Evolutionary conservation across 257 asterid genomes (phyloP), one percentile per base, ranked within the genome.

Genomic region (Fraxinus americana): DNA sequence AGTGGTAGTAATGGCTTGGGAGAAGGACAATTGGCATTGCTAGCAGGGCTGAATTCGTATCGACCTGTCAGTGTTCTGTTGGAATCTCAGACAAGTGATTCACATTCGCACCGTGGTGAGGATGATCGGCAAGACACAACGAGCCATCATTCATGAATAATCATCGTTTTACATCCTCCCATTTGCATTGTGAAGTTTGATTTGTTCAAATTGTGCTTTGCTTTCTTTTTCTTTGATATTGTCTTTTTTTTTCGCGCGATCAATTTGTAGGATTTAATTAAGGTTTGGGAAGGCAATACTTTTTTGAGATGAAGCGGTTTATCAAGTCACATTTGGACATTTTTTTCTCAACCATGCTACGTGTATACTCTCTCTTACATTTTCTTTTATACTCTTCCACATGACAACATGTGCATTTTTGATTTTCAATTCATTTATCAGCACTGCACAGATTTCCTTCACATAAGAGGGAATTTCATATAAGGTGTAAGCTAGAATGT

Each of bases 1-100:
- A 84, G 87, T 1, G 81, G 78, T 16, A 86, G 89, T 2, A 25
- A 25, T 43, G 91, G 89, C 39, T 7, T 86, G 70, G 94, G 91
- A 34, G 97, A 92, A 74, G 94, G 90, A 27, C 97, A 90, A 16
- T 59, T 91, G 77, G 91, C 94, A 57, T 57, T 57, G 92, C 82
- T 89, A 0, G 77, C 87, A 0, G 97, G 96, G 13, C 70, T 92
- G 68, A 89, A 88, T 74, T 88, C 83, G 0, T 88, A 92, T 59
- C 89, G 98, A 32, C 71, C 83, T 0, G 85, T 88, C 0, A 89
- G 85, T 63, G 69, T 4, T n/a, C 90, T 84, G 70, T 78, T 90
- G 11, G 97, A 89, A 16, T 88, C 97, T 54, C 98, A 87, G 79
- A 90, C 86, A 52, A 91, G 93, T 79, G 97, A 95, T 71, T 89